phyloP scores from a whole-genome alignment of 257 asterid genomes.

The Nicotiana noctiflora region DNA sequence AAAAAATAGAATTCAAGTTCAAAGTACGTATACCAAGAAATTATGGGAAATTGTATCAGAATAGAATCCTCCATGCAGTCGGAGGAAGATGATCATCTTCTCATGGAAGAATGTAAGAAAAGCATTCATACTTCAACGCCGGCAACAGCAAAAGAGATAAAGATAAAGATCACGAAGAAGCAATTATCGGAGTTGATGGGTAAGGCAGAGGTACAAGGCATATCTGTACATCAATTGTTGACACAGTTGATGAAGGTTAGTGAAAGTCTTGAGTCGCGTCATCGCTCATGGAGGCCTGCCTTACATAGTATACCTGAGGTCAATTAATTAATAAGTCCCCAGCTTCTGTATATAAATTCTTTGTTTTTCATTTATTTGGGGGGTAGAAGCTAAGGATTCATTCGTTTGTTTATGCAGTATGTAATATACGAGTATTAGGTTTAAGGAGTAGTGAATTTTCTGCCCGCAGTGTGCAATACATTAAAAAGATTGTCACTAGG shows the following conservation, averaged over 20 bases:
- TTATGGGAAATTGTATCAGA: slow-evolving; percentile 55
- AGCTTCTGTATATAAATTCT: no score
- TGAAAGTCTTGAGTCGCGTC: slow-evolving; percentile 15
- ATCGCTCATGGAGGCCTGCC: slow-evolving; percentile 38
- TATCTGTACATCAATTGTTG: slow-evolving; percentile 29
- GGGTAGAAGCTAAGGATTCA: no score
- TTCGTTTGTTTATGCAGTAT: no score
- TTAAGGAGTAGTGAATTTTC: no score
- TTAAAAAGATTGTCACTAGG: no score
- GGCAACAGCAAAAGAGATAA: slow-evolving; percentile 29
- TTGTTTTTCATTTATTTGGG: no score
- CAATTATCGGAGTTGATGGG: slow-evolving; percentile 37
- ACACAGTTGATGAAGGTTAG: slow-evolving; percentile 18
- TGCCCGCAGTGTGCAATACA: no score
- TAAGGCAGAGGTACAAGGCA: slow-evolving; percentile 21
- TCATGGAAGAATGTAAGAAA: neutral
- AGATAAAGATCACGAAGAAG: slow-evolving; percentile 52
- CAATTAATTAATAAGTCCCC: neutral
- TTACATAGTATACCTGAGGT: slow-evolving; percentile 41
- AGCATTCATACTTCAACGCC: neutral
- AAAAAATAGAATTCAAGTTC: neutral
- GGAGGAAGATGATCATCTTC: neutral
- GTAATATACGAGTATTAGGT: no score
- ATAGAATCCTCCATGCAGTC: slow-evolving; percentile 27
- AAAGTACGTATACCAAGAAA: neutral